phyloP scores from a whole-genome alignment of 2,329 filamentous ascomycete species.

The Botrytis galanthina region DNA sequence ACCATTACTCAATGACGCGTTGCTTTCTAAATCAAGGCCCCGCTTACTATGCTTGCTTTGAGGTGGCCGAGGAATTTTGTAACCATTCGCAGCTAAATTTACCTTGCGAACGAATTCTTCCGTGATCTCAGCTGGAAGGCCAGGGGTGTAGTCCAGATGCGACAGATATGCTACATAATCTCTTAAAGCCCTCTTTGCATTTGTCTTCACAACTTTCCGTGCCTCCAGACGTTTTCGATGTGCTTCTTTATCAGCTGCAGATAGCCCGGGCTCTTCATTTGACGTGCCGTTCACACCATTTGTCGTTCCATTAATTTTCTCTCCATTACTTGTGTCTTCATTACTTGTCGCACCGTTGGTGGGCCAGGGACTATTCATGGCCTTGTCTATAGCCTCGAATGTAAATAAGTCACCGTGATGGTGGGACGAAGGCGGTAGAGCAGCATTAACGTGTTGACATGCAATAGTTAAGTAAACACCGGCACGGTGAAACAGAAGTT shows the following conservation, averaged over 20 bases:
- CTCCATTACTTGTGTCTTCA: conserved; percentile 25
- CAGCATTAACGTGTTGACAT: conserved; percentile 59
- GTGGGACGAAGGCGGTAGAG: conserved; percentile 43
- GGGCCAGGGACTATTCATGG: neutral
- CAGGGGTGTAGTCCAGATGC: conserved; percentile 74
- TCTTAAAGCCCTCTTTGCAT: conserved; percentile 72
- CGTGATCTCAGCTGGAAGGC: conserved; percentile 38
- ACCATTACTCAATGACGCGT: conserved; percentile 37
- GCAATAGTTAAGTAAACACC: conserved; percentile 70
- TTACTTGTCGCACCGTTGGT: conserved; percentile 30
- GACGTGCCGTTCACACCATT: conserved; percentile 27
- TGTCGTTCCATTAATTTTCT: conserved; percentile 18
- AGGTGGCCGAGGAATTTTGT: conserved; percentile 41
- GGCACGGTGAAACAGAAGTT: conserved; percentile 74
- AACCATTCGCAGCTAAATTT: conserved; percentile 52
- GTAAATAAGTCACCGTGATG: conserved; percentile 26
- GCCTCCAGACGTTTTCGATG: conserved; percentile 51
- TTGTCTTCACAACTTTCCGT: conserved; percentile 67
- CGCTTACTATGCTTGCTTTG: conserved; percentile 28
- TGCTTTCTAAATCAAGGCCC: conserved; percentile 36
- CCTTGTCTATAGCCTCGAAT: neutral
- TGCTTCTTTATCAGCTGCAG: conserved; percentile 47
- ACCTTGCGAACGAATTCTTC: conserved; percentile 55
- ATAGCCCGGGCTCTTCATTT: conserved; percentile 36
- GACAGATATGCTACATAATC: conserved; percentile 73